phyloP scores from a whole-genome alignment of 805 yeast species.

The Yarrowia divulgata region DNA sequence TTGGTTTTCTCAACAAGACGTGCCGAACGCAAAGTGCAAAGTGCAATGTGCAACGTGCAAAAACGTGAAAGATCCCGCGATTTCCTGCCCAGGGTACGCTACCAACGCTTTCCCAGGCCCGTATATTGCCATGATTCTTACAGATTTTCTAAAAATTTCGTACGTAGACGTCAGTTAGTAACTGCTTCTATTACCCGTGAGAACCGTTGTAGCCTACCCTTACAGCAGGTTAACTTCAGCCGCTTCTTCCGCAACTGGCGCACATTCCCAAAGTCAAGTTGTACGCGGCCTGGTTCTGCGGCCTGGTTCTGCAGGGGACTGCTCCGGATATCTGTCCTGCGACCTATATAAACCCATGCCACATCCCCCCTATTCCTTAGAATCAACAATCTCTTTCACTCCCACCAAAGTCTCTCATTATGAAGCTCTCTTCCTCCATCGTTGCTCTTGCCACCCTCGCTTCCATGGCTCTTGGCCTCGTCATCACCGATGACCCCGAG shows the following conservation, averaged over 20 bases:
- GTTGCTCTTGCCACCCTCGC: conserved; percentile 2
- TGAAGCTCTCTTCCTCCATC: background rate
- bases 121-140: no score
- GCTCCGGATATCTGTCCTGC: background rate
- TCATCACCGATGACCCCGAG: conserved; percentile 10
- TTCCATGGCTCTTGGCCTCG: conserved; percentile 2
- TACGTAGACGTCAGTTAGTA: no score
- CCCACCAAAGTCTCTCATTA: background rate
- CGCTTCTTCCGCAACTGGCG: background rate
- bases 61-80: no score
- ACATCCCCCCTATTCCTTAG: background rate
- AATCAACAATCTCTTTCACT: background rate
- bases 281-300: background rate
- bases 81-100: no score
- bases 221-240: background rate
- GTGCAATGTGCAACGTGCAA: no score
- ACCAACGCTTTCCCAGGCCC: no score
- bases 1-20: background rate
- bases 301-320: no score
- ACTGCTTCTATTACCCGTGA: no score
- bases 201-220: background rate
- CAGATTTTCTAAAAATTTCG: no score
- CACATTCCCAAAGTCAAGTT: background rate
- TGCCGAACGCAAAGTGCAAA: background rate
- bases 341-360: background rate